phyloP scores from a whole-genome alignment of 768 basidiomycete genomes.

The Erythrobasidium yunnanense region DNA sequence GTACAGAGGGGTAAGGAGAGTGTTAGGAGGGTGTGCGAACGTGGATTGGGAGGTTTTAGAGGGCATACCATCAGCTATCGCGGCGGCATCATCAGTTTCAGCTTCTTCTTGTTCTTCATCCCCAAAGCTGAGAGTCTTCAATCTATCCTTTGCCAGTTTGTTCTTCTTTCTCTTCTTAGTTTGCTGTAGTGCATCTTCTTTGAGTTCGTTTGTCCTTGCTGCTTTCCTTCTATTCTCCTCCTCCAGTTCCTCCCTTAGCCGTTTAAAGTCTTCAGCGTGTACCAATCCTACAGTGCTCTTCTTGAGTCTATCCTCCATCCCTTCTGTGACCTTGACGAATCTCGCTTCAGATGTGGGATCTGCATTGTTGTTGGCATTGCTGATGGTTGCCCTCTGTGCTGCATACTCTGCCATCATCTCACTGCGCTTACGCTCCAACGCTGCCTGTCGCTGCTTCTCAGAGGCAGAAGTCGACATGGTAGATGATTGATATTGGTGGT shows the following conservation, averaged over 20 bases:
- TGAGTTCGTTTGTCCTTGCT: constrained; percentile 67
- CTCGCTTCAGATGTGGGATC: constrained; percentile 56
- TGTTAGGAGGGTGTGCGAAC: not conserved
- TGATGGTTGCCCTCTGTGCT: constrained; percentile 65
- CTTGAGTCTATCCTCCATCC: constrained; percentile 85
- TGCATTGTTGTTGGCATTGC: constrained; percentile 34
- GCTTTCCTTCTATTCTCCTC: constrained; percentile 84
- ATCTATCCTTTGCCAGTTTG: constrained; percentile 77
- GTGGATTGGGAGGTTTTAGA: constrained; percentile 1
- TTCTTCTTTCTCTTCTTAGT: constrained; percentile 85
- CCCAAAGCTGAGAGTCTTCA: constrained; percentile 79
- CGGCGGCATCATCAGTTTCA: constrained; percentile 24
- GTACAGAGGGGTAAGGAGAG: constrained; percentile 25
- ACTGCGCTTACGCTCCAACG: constrained; percentile 64
- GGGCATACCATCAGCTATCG: not conserved
- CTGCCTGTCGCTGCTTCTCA: constrained; percentile 54
- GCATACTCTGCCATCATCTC: constrained; percentile 57
- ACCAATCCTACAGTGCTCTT: constrained; percentile 84
- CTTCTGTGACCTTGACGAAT: constrained; percentile 88
- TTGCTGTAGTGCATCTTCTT: constrained; percentile 63
- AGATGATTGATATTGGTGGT: constrained; percentile 7
- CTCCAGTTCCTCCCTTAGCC: constrained; percentile 73
- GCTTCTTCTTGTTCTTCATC: constrained; percentile 59
- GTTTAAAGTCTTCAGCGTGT: constrained; percentile 81
- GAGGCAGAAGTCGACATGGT: constrained; percentile 57